Percentiles rank a stretch among this genome's conserved stretches.
Conservation (phyloP, 305 asterid genomes). For the Galium porrigens region DNA sequence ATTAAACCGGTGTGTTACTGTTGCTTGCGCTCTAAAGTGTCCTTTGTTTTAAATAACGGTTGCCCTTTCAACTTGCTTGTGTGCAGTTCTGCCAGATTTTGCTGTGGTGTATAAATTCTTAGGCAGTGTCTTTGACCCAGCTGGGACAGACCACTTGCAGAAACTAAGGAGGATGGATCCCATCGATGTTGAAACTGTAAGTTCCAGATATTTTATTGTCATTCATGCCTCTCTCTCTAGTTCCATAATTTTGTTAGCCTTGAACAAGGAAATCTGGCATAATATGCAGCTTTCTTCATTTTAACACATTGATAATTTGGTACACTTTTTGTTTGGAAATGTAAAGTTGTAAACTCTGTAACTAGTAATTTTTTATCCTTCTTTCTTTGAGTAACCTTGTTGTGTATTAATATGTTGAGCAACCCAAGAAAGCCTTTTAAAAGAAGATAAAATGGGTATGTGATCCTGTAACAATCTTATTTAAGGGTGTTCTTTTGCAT, state of each 20-base stretch:
- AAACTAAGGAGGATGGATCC: conserved; percentile 76
- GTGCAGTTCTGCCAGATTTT: conserved; percentile 88
- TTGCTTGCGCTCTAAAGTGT: conserved; percentile 2
- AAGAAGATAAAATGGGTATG: background rate
- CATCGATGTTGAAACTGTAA: conserved; percentile 83
- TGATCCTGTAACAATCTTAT: background rate
- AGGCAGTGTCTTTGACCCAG: conserved; percentile 84
- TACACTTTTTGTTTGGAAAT: background rate
- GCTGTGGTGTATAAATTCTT: conserved; percentile 77
- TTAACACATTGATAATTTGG: background rate
- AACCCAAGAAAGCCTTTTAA: background rate
- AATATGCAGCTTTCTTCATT: background rate
- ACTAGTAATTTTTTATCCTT: background rate
- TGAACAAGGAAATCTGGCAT: background rate
- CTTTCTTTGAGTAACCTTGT: background rate
- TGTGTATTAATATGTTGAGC: background rate
- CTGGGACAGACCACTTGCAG: conserved; percentile 58
- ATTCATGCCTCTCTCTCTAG: background rate
- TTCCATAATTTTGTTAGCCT: background rate
- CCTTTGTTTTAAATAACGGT: background rate
- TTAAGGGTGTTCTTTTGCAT: background rate
- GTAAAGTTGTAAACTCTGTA: background rate
- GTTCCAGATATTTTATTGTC: conserved; percentile 17
- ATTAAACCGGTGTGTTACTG: background rate
- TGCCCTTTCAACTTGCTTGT: conserved; percentile 3